Conservation (phyloP, 108 stramenopile genomes). For the Skeletonema tropicum region DNA sequence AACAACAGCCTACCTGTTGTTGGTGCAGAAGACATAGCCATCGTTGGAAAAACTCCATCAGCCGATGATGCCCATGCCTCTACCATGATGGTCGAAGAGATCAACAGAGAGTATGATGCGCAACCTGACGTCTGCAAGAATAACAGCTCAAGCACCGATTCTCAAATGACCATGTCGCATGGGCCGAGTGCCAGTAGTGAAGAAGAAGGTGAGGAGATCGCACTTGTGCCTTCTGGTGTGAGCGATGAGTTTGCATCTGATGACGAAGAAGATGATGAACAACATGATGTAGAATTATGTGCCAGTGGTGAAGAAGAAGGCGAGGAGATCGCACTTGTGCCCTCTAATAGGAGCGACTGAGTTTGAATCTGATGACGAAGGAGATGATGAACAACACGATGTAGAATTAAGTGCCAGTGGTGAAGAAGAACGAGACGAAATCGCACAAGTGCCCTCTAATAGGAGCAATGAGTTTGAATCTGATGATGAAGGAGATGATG, state of each 20-base stretch:
- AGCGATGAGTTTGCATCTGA: neutral
- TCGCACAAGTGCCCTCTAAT: neutral
- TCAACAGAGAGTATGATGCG: neutral
- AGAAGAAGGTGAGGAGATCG: neutral
- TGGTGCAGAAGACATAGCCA: neutral
- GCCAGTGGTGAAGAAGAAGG: neutral
- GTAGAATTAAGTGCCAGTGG: neutral
- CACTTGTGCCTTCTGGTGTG: neutral
- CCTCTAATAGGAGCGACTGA: neutral
- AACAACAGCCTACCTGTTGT: neutral
- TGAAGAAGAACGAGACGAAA: neutral
- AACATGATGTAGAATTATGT: too few relatives aligned
- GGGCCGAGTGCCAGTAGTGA: neutral
- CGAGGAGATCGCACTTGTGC: neutral
- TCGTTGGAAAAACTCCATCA: neutral
- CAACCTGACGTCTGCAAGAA: neutral
- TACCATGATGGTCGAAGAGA: neutral
- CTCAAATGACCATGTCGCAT: neutral
- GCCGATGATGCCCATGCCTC: neutral
- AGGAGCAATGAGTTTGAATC: neutral
- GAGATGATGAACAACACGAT: neutral
- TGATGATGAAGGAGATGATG: neutral
- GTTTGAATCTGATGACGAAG: slow-evolving; percentile 2
- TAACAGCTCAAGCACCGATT: neutral
- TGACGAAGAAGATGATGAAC: neutral